Percentiles rank a stretch among this genome's conserved stretches.
These are phyloP conservation scores for Fistulinella prunicolor DNA, from an alignment of 768 basidiomycete genomes.

Conservation along the genomic window DNA sequence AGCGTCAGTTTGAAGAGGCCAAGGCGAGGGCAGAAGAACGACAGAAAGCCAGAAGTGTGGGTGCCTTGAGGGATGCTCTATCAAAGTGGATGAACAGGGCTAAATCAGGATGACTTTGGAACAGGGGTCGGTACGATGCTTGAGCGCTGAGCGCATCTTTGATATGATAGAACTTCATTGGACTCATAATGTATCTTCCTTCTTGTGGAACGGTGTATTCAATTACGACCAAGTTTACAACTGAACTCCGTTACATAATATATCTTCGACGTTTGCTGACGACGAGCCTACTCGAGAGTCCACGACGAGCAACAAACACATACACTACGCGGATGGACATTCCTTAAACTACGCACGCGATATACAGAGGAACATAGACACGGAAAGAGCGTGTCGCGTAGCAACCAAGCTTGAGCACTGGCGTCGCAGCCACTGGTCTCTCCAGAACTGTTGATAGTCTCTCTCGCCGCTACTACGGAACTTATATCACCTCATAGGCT, in stretches of 20 bases:
- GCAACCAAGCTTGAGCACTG: too few relatives aligned
- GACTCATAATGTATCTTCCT: too few relatives aligned
- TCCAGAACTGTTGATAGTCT: constrained; percentile 8
- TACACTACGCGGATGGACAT: constrained; percentile 25
- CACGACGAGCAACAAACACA: constrained; percentile 6
- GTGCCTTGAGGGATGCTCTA: constrained; percentile 5
- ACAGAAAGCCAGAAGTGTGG: constrained; percentile 7
- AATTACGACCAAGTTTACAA: too few relatives aligned
- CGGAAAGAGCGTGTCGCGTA: constrained; percentile 4
- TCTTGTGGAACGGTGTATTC: too few relatives aligned
- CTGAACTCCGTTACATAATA: constrained; percentile 24
- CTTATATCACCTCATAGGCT: constrained; percentile 10
- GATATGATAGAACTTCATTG: not conserved
- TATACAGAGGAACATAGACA: constrained; percentile 1
- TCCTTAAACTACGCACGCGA: constrained; percentile 22
- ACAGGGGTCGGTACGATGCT: not conserved
- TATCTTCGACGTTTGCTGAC: not conserved
- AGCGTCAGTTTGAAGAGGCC: constrained; percentile 26
- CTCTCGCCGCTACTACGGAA: constrained; percentile 12
- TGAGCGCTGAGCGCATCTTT: not conserved
- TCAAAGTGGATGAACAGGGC: constrained; percentile 18
- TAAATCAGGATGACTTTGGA: not conserved
- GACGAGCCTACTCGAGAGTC: not conserved
- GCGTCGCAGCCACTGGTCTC: too few relatives aligned
- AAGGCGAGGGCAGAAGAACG: constrained; percentile 19